Base-by-base conservation (phyloP, 2,329 filamentous ascomycete species). In the Fusarium sp. region DNA sequence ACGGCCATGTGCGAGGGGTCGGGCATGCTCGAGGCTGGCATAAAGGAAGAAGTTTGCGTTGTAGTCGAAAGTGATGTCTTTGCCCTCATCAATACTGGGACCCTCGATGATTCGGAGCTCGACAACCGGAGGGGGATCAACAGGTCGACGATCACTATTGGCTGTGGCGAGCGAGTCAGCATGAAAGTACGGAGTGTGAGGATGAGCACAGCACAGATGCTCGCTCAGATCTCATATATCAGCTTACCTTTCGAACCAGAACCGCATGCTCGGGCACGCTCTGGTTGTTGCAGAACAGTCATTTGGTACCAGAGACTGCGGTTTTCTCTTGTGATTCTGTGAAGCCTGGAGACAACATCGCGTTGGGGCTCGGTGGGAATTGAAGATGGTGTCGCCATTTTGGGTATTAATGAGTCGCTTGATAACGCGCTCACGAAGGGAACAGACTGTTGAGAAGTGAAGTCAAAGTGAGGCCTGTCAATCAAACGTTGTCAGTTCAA, bases 41-140 rank as follows among this genome's bases (percentile, higher is more conserved):
- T 93, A 98, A 39, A 98, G 89, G 81, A 99, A 98, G 86, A 98
- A 98, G 80, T 97, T 97, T 76, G 94, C 94, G 76, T 97, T 95
- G 83, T 97, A 97, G 60, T 89, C 87, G 74, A 97, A 97, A 3
- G 96, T 98, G 74, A 94, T 88, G 63, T 94, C 91, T 75, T 85
- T 85, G 55, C 86, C 86, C 50, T 83, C 80, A 47, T 87, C 84
- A 23, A 89, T 83, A 25, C 89, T 82, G 33, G 84, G 80, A 35
- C 90, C 92, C 76, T 97, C 92, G 72, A 89, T 93, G 67, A 98
- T 91, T 69, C 90, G 91, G 64, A 99, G 84, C 80, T 97, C 93
- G 37, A 98, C 93, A 55, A 99, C 96, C 1, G 96, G 96, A 4
- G 96, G 96, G 63, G 92, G 94, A 78, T 97, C 95, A 64, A 97